phyloP scores from a whole-genome alignment of 169 alveolate species.

The Plasmodium reichenowi region DNA sequence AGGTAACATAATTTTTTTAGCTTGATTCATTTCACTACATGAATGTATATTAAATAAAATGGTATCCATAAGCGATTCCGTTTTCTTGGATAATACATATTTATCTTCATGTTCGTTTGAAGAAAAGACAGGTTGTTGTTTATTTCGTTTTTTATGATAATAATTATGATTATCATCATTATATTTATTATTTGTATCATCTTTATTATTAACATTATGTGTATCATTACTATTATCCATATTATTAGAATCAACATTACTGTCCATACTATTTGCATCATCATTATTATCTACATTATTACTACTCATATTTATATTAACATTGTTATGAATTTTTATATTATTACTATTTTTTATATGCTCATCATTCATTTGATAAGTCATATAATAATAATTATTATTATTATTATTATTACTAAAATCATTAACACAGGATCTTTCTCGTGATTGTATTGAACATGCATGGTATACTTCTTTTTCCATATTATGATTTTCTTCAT shows the following conservation, averaged over 20 bases:
- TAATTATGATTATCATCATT: background rate
- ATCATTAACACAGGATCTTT: background rate
- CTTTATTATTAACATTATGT: background rate
- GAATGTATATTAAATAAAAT: slow-evolving; percentile 34
- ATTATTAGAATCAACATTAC: background rate
- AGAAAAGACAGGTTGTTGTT: background rate
- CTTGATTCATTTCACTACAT: slow-evolving; percentile 58
- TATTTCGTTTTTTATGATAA: slow-evolving; percentile 3
- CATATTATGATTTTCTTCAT: no score
- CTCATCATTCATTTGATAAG: background rate
- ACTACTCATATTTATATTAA: background rate
- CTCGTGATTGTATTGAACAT: no score
- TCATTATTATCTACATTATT: background rate
- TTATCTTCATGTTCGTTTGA: no score
- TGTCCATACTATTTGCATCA: background rate
- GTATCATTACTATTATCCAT: background rate
- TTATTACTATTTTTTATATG: background rate
- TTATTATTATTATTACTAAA: background rate
- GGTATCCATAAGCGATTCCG: slow-evolving; percentile 39
- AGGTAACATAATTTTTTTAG: slow-evolving; percentile 56
- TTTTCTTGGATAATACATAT: slow-evolving; percentile 9
- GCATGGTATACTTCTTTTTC: no score
- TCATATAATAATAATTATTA: background rate
- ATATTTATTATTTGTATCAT: background rate
- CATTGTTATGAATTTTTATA: background rate